Evolutionary conservation across 306 rosid genomes (phyloP).

Genomic region (Nissolia schottii): DNA sequence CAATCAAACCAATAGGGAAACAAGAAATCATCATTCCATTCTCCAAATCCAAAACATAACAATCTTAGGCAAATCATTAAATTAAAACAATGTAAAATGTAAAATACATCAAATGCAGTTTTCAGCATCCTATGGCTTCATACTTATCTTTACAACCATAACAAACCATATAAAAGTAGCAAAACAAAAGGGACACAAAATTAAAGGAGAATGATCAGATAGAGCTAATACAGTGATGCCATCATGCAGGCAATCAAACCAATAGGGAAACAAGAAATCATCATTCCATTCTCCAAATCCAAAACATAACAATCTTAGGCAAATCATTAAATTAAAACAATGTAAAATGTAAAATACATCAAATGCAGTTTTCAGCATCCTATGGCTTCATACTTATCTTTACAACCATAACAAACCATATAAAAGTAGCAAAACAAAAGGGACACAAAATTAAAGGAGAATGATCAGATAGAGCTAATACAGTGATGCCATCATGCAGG

Average conservation of each 20-base stretch:
- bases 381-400: too few relatives aligned
- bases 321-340: too few relatives aligned
- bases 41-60: too few relatives aligned
- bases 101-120: too few relatives aligned
- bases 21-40: too few relatives aligned
- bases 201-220: conserved; percentile 37
- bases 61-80: too few relatives aligned
- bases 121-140: too few relatives aligned
- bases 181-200: neutral
- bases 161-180: neutral
- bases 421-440: neutral
- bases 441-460: neutral
- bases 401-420: neutral
- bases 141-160: too few relatives aligned
- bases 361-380: too few relatives aligned
- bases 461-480: conserved; percentile 56
- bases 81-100: too few relatives aligned
- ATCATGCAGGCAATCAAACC: conserved; percentile 44
- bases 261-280: conserved; percentile 35
- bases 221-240: conserved; percentile 50
- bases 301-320: neutral
- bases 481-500: conserved; percentile 37
- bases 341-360: too few relatives aligned
- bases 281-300: conserved; percentile 37
- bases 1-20: too few relatives aligned